A percentile compares a stretch with the other conserved stretches of the same genome.
Evolutionary conservation across 352 stramenopile species (phyloP).

Genomic region (Phytophthora hibernalis): DNA sequence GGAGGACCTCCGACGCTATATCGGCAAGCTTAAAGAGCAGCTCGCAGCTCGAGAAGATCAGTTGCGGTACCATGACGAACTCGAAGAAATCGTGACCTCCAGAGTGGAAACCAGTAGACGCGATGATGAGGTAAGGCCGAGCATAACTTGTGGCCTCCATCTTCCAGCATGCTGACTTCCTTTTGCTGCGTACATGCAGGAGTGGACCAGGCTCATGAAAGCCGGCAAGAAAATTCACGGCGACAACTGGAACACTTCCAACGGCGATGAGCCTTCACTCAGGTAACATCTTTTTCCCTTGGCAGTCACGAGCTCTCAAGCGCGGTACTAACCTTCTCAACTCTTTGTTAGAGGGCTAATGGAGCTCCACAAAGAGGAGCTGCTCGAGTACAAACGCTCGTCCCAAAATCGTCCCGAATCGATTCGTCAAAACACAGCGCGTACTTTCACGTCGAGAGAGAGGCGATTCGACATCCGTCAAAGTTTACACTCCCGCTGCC

Average conservation of each 20-base stretch:
- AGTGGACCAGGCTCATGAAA: constrained; percentile 76
- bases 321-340: neutral
- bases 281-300: constrained; percentile 26
- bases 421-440: constrained; percentile 11
- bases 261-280: constrained; percentile 51
- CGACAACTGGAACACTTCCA: constrained; percentile 56
- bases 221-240: constrained; percentile 67
- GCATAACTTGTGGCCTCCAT: constrained; percentile 2
- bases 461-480: constrained; percentile 13
- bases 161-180: constrained; percentile 2
- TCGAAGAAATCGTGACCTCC: constrained; percentile 70
- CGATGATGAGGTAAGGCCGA: constrained; percentile 49
- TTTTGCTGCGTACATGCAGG: constrained; percentile 36
- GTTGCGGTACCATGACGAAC: constrained; percentile 65
- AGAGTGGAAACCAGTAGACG: constrained; percentile 54
- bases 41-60: constrained; percentile 63
- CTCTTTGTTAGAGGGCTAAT: constrained; percentile 56
- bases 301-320: neutral
- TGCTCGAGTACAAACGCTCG: constrained; percentile 64
- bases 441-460: constrained; percentile 14
- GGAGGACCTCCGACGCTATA: constrained; percentile 67
- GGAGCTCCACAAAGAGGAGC: constrained; percentile 76
- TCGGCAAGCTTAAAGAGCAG: constrained; percentile 55
- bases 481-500: constrained; percentile 32
- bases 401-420: constrained; percentile 21